phyloP scores from a whole-genome alignment of 257 asterid genomes.

The Apocynum venetum region DNA sequence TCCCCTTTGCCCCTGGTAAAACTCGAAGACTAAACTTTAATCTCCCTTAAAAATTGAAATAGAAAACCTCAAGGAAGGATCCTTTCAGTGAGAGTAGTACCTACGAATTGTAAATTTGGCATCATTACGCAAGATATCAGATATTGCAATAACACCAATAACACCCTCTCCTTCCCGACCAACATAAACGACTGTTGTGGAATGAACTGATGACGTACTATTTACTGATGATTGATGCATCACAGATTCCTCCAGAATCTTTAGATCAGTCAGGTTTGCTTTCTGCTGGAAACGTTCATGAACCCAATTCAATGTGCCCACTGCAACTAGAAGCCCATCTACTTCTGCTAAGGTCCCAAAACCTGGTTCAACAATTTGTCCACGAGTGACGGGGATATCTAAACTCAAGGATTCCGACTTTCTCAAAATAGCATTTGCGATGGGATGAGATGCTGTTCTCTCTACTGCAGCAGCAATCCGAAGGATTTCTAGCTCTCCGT shows the following conservation, averaged over 20 bases:
- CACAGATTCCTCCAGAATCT: constrained; percentile 64
- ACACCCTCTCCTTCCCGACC: constrained; percentile 96
- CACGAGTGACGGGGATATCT: constrained; percentile 63
- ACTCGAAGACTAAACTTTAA: neutral
- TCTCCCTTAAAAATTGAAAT: neutral
- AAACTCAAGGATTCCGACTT: constrained; percentile 69
- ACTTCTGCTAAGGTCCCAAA: constrained; percentile 96
- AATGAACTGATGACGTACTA: constrained; percentile 63
- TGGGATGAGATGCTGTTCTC: constrained; percentile 96
- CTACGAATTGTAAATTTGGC: constrained; percentile 71
- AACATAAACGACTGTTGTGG: constrained; percentile 79
- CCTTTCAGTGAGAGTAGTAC: constrained; percentile 26
- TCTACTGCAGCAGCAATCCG: constrained; percentile 93
- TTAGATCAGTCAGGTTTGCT: constrained; percentile 44
- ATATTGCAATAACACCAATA: constrained; percentile 84
- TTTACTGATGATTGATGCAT: constrained; percentile 43
- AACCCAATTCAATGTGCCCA: constrained; percentile 89
- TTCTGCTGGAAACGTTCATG: constrained; percentile 69
- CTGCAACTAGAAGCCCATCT: constrained; percentile 86
- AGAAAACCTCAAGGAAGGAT: neutral
- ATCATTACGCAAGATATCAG: constrained; percentile 74
- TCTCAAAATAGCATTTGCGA: constrained; percentile 76
- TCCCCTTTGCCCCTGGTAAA: neutral
- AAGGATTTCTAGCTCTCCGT: constrained; percentile 68
- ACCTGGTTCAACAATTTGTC: constrained; percentile 91